These are phyloP conservation scores for Leucocoprinus birnbaumii DNA, from an alignment of 768 basidiomycete species.

Conservation along the genomic window DNA sequence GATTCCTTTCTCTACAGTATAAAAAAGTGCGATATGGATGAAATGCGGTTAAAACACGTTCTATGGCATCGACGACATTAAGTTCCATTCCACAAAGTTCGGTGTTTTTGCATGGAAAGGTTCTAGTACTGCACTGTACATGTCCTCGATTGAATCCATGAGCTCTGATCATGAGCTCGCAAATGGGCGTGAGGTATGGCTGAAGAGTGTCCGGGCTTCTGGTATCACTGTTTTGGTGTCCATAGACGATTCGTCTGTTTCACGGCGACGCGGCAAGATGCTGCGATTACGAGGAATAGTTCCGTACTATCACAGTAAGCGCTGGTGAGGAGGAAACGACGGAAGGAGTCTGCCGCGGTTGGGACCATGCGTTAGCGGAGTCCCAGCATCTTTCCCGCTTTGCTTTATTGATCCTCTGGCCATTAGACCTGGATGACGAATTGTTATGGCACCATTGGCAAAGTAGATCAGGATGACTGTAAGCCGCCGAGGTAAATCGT, in stretches of 20 bases:
- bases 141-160: too few relatives aligned
- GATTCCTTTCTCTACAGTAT: conserved; percentile 67
- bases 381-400: conserved; percentile 78
- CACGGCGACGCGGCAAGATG: conserved; percentile 93
- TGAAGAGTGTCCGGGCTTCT: conserved; percentile 78
- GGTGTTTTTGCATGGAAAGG: conserved; percentile 82
- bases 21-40: conserved; percentile 92
- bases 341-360: conserved; percentile 93
- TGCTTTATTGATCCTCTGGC: too few relatives aligned
- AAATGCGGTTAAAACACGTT: conserved; percentile 90
- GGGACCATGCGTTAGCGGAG: conserved; percentile 90
- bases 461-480: conserved; percentile 89
- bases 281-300: conserved; percentile 87
- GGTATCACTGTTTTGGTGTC: conserved; percentile 91
- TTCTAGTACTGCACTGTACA: conserved; percentile 21
- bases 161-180: too few relatives aligned
- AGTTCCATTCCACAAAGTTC: conserved; percentile 99
- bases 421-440: neutral
- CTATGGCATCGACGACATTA: conserved; percentile 76
- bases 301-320: conserved; percentile 95
- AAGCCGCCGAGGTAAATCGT: conserved; percentile 68
- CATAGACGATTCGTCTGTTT: conserved; percentile 93
- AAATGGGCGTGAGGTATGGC: conserved; percentile 41
- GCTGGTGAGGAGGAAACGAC: conserved; percentile 96
- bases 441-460: conserved; percentile 58